Conservation (phyloP, 192 early-diverging fungal species). For the Gonapodya prolifera region DNA sequence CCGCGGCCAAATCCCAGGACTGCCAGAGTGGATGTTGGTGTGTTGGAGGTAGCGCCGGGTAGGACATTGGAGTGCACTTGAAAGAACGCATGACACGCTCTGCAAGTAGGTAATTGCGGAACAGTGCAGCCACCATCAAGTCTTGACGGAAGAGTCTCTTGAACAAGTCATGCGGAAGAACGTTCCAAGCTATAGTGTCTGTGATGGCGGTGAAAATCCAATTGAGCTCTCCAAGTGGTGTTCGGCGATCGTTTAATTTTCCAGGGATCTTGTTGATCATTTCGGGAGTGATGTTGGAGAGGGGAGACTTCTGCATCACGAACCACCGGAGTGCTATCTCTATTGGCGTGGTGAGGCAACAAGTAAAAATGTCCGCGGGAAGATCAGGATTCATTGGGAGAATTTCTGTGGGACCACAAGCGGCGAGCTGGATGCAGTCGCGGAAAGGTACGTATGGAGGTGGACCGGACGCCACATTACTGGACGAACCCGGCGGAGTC, state of each 20-base stretch:
- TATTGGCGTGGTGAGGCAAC: conserved; percentile 91
- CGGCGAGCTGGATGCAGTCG: conserved; percentile 90
- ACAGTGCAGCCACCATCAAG: conserved; percentile 83
- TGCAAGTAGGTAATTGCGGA: conserved; percentile 90
- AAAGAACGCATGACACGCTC: conserved; percentile 93
- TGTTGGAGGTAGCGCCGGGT: conserved; percentile 71
- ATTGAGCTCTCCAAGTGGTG: conserved; percentile 92
- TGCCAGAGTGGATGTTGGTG: conserved; percentile 96
- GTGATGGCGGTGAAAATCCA: conserved; percentile 99
- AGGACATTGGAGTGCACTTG: conserved; percentile 81
- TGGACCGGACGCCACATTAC: neutral
- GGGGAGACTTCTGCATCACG: conserved; percentile 64
- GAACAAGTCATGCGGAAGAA: conserved; percentile 77
- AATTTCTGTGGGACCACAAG: conserved; percentile 68
- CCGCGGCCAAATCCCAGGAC: conserved; percentile 87
- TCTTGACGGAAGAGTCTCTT: conserved; percentile 86
- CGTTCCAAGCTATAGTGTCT: conserved; percentile 97
- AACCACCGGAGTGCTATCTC: conserved; percentile 88
- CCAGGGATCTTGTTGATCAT: conserved; percentile 84
- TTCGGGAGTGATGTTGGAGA: conserved; percentile 64
- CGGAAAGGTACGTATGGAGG: conserved; percentile 24
- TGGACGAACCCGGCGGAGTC: conserved; percentile 9
- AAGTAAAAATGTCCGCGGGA: conserved; percentile 93
- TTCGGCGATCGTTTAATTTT: conserved; percentile 73
- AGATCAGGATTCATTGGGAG: conserved; percentile 87